Evolutionary conservation across 345 rosid genomes (phyloP).

Genomic region (Cardiospermum halicacabum): DNA sequence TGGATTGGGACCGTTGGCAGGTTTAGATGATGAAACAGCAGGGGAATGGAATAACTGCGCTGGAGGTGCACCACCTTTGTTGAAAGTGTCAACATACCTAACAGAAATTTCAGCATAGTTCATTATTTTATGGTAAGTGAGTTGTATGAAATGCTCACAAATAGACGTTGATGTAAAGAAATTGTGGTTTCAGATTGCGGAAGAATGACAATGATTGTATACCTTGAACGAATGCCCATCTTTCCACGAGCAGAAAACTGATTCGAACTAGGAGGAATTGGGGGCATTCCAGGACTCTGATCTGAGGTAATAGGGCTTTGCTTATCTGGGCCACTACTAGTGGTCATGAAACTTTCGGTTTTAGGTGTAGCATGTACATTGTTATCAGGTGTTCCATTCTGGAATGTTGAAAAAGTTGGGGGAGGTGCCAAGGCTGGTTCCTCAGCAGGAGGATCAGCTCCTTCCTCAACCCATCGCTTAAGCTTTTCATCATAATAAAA

Average conservation of each 20-base stretch:
- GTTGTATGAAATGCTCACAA: background rate
- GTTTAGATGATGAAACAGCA: conserved; percentile 26
- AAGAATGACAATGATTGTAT: conserved; percentile 9
- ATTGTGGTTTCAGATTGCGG: background rate
- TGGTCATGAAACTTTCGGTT: conserved; percentile 18
- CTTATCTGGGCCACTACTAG: conserved; percentile 18
- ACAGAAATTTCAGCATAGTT: conserved; percentile 1
- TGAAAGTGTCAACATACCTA: conserved; percentile 58
- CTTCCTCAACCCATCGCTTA: conserved; percentile 63
- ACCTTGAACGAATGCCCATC: conserved; percentile 49
- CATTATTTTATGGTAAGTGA: background rate
- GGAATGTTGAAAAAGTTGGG: conserved; percentile 37
- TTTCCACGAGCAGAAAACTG: conserved; percentile 44
- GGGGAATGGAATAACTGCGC: conserved; percentile 41
- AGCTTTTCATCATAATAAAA: conserved; percentile 57
- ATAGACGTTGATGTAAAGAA: background rate
- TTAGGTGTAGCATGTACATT: conserved; percentile 26
- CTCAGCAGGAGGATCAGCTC: conserved; percentile 45
- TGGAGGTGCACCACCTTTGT: conserved; percentile 35
- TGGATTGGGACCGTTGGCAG: conserved; percentile 29
- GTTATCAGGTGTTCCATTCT: conserved; percentile 31
- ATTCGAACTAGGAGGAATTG: conserved; percentile 40
- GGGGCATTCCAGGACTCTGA: conserved; percentile 37
- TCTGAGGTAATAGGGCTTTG: conserved; percentile 24
- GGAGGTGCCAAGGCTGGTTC: conserved; percentile 47